phyloP scores from a whole-genome alignment of 345 rosid species.

The Capsella bursapastoris region DNA sequence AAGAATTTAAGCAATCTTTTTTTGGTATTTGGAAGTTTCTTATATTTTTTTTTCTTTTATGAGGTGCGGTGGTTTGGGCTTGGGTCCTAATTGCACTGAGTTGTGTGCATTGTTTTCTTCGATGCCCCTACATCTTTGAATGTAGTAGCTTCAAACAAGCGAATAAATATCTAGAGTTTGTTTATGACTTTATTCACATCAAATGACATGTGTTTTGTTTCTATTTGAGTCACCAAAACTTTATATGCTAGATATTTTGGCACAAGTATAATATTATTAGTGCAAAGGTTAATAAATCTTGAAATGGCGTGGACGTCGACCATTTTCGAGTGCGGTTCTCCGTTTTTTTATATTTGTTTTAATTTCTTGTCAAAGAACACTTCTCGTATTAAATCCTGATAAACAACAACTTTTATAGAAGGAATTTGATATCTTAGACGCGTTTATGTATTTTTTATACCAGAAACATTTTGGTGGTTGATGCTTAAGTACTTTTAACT shows the following conservation, averaged over 20 bases:
- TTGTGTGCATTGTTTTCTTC: conserved; percentile 24
- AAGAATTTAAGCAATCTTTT: background rate
- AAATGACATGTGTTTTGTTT: conserved; percentile 39
- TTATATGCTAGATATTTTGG: conserved; percentile 39
- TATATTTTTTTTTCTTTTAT: background rate
- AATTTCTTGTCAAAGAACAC: background rate
- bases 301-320: conserved; percentile 20
- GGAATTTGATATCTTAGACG: background rate
- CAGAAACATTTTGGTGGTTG: background rate
- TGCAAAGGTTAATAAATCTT: conserved; percentile 8
- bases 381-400: background rate
- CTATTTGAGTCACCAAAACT: conserved; percentile 23
- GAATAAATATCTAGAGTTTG: conserved; percentile 37
- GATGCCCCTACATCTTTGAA: conserved; percentile 14
- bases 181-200: conserved; percentile 31
- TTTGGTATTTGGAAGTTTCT: background rate
- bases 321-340: background rate
- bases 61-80: conserved; percentile 12
- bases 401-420: background rate
- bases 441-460: background rate
- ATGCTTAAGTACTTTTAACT: background rate
- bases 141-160: conserved; percentile 9
- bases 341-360: background rate
- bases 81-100: conserved; percentile 19
- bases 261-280: conserved; percentile 3